Conservation (phyloP, 331 rosid species). For the Acacia concinna region DNA sequence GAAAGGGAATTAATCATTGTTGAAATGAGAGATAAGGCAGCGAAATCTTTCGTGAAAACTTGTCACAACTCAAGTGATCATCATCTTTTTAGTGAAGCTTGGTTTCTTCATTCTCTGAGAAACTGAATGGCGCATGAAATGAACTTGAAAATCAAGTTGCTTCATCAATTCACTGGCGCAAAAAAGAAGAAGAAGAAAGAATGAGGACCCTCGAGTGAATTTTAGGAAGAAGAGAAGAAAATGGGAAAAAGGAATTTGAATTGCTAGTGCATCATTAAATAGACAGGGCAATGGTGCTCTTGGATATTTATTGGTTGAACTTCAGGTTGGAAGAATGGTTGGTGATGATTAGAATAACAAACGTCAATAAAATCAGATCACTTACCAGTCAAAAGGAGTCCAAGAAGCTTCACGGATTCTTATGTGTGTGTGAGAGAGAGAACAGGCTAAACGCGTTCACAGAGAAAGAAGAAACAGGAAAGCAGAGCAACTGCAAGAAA, state of each 20-base stretch:
- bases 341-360: neutral
- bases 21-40: neutral
- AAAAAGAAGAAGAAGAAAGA: neutral
- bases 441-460: neutral
- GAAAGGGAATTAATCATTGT: neutral
- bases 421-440: neutral
- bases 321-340: conserved; percentile 29
- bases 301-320: neutral
- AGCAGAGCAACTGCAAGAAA: conserved; percentile 1
- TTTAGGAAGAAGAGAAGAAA: neutral
- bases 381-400: conserved; percentile 11
- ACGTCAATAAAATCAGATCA: neutral
- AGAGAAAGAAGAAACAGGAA: neutral
- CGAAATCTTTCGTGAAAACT: neutral
- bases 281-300: neutral
- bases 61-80: neutral
- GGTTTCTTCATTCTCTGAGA: neutral
- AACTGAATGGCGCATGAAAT: neutral
- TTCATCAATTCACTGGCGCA: neutral
- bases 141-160: neutral
- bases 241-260: neutral
- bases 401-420: neutral
- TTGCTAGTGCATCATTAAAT: neutral
- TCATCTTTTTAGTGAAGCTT: neutral
- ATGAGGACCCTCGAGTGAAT: neutral